Evolutionary conservation across 768 basidiomycete genomes (phyloP).

Genomic region (Lentinula detonsa): DNA sequence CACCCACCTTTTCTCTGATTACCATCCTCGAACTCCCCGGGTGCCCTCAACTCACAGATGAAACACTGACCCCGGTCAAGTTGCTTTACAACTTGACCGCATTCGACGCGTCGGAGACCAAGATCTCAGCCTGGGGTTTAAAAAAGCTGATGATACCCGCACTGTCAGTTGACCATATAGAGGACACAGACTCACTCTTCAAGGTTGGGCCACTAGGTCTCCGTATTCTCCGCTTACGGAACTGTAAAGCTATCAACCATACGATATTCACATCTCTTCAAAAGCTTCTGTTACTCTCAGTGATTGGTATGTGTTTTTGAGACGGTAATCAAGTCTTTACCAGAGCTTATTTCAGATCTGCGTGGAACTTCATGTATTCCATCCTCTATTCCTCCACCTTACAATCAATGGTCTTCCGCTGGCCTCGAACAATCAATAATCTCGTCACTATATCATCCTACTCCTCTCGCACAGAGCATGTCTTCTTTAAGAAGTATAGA

Average conservation of each 20-base stretch:
- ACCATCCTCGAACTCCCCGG: conserved; percentile 56
- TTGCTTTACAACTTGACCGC: conserved; percentile 50
- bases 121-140: conserved; percentile 47
- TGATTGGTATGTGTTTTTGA: conserved; percentile 42
- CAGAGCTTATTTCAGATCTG: conserved; percentile 16
- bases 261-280: conserved; percentile 32
- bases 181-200: conserved; percentile 11
- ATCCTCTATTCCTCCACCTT: conserved; percentile 2
- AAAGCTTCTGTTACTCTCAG: conserved; percentile 53
- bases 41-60: conserved; percentile 53
- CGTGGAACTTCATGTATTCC: conserved; percentile 18
- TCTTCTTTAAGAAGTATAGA: not conserved
- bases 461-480: not conserved
- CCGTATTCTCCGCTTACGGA: conserved; percentile 49
- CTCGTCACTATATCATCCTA: not conserved
- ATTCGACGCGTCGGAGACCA: conserved; percentile 56
- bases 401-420: not conserved
- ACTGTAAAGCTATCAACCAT: conserved; percentile 46
- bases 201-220: conserved; percentile 47
- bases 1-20: conserved; percentile 54
- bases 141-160: conserved; percentile 46
- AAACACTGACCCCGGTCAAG: conserved; percentile 43
- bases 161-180: conserved; percentile 24
- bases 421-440: not conserved
- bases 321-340: not conserved